A percentile compares a stretch with the other conserved stretches of the same genome.
Evolutionary conservation across 345 rosid species (phyloP).

Genomic region (Salix purpurea): DNA sequence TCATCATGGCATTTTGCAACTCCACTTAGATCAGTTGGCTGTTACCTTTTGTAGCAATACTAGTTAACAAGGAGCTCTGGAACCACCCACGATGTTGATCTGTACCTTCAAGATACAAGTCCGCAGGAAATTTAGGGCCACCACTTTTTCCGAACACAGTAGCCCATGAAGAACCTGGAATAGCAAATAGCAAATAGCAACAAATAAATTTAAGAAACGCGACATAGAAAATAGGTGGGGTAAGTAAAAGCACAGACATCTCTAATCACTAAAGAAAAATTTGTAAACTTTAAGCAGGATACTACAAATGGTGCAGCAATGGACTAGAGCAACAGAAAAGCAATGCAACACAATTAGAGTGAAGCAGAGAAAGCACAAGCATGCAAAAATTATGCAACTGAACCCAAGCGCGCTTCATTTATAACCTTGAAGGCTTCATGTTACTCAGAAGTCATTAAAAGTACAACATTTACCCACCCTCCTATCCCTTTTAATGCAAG

Average conservation of each 20-base stretch:
- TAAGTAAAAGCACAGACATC: background rate
- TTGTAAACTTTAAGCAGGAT: background rate
- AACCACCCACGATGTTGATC: slow-evolving; percentile 99
- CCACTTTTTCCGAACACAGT: slow-evolving; percentile 71
- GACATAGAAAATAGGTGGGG: background rate
- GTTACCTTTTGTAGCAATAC: slow-evolving; percentile 83
- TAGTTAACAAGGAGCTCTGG: slow-evolving; percentile 86
- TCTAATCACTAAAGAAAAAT: background rate
- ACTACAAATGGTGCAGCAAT: background rate
- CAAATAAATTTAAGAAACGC: slow-evolving; percentile 2
- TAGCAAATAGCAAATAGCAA: slow-evolving; percentile 15
- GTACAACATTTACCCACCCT: background rate
- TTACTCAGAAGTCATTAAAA: too few species aligned
- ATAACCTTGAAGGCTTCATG: background rate
- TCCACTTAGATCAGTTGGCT: slow-evolving; percentile 7
- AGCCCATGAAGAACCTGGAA: slow-evolving; percentile 93
- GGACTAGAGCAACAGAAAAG: background rate
- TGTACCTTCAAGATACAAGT: slow-evolving; percentile 90
- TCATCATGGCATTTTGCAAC: background rate
- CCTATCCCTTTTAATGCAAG: background rate
- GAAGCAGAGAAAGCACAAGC: background rate
- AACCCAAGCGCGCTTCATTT: too few species aligned
- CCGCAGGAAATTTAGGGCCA: slow-evolving; percentile 71
- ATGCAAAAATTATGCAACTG: background rate
- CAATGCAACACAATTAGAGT: background rate